Evolutionary conservation across 352 stramenopile genomes (phyloP), one percentile per base, ranked within the genome.

Genomic region (Pythium plurisporium): DNA sequence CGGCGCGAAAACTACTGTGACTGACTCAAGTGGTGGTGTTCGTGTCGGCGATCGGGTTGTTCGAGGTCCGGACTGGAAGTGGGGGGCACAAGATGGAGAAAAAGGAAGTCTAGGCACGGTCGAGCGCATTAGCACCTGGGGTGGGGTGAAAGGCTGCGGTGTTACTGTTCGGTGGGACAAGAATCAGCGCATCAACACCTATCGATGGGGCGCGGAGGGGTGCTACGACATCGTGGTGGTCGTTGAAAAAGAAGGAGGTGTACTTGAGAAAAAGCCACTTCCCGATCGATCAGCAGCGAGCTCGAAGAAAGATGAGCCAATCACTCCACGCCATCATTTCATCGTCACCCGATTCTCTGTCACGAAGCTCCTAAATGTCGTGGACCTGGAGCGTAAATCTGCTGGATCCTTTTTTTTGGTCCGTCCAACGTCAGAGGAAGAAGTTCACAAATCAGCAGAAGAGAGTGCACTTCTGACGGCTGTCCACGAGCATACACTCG

Each of bases 81-180:
- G 82, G 82, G 84, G 76, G 17, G 80, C 83, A 31, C 82, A 91
- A 70, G 82, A 91, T 59, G 82, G 82, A 2, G 74, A 83, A 49
- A 67, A 79, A 44, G 82, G 76, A 26, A 73, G 66, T 20, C 53
- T 65, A 5, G 82, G 82, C n/a, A 92, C 77, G 5, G 82, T 92
- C 15, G 79, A 90, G 43, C 72, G 80, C 33, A 89, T 90, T 45
- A 88, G 75, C 33, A 87, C 79, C 2, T 92, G 82, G 82, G 82
- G 82, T 57, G 78, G 78, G 17, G 70, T 90, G 9, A 81, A 87
- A 69, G 78, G 76, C 15, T 89, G 78, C 51, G 82, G 82, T 9
- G 77, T 92, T 42, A 92, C 82, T 15, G 82, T 92, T 23, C 71
- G 82, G 23, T 92, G 82, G 82, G 82, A 90, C 64, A 90, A 88